A percentile compares a stretch with the other conserved stretches of the same genome.
Evolutionary conservation across 345 rosid species (phyloP).

Genomic region (Dipteronia dyeriana): DNA sequence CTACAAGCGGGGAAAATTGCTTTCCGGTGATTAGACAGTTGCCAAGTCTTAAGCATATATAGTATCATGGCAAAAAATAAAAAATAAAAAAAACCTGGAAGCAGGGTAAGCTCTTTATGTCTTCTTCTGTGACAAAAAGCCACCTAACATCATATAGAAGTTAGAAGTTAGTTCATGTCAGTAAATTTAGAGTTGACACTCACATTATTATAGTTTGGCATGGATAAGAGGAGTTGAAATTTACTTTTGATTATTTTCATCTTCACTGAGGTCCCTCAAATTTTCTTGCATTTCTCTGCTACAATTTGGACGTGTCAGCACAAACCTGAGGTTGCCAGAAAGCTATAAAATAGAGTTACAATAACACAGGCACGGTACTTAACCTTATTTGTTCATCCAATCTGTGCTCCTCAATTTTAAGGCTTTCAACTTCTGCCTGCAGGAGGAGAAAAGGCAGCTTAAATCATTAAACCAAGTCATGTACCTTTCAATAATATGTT

Average conservation of each 20-base stretch:
- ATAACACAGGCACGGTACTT: constrained; percentile 10
- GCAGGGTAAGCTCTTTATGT: constrained; percentile 87
- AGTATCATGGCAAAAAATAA: constrained; percentile 12
- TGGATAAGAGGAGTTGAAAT: constrained; percentile 19
- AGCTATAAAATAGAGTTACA: constrained; percentile 17
- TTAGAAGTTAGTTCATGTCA: constrained; percentile 28
- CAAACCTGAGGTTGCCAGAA: constrained; percentile 10
- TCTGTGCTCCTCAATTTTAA: constrained; percentile 60
- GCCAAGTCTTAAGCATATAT: constrained; percentile 7
- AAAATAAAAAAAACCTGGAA: constrained; percentile 65
- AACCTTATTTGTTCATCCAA: constrained; percentile 71
- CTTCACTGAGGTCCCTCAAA: constrained; percentile 84
- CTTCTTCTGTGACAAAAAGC: constrained; percentile 97
- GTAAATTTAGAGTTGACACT: constrained; percentile 9
- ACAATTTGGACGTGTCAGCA: constrained; percentile 37
- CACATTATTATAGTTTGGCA: constrained; percentile 4
- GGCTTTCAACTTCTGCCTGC: constrained; percentile 85
- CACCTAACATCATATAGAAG: constrained; percentile 51
- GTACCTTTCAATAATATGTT: not conserved
- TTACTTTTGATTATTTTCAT: constrained; percentile 81
- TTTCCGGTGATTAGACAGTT: constrained; percentile 6
- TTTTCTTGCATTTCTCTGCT: constrained; percentile 90
- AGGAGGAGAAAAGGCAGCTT: not conserved
- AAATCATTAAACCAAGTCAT: constrained; percentile 3
- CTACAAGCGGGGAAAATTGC: not conserved